Evolutionary conservation across 345 rosid species (phyloP), one percentile per base, ranked within the genome.

Genomic region (Eucalyptus cloeziana): DNA sequence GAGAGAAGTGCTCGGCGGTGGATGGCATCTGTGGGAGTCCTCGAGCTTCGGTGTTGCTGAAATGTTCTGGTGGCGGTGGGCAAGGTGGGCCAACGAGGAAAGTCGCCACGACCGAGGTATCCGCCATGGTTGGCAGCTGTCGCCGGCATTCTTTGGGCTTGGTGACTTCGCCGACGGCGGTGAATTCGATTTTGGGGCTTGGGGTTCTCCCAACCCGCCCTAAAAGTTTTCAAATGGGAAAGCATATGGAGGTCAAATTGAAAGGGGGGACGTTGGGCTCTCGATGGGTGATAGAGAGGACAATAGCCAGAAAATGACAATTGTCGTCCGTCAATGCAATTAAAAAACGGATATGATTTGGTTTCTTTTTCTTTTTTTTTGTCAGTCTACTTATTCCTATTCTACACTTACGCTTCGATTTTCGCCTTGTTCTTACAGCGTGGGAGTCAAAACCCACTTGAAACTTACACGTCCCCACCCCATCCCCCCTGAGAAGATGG

Each of bases 211-310:
- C 96, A 95, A 8, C 95, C 97, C 95, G 86, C 79, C 44, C 83
- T 19, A 49, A 86, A 14, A 69, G 21, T 31, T 31, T 31, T 69
- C 16, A 54, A 81, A 69, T 44, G 58, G 40, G 47, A 43, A 87
- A 54, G 80, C 85, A 49, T 8, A 16, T 24, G 5, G 99, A 96
- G 93, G 96, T 95, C 94, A 96, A 69, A 8, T 16, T 2, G 79
- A 31, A 31, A 15, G 79, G 79, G 16, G 11, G 79, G 79, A 67
- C 31, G 43, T 7, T 67, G 24, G 1, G 79, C 12, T 31, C 90
- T 96, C 98, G 95, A 94, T 94, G 88, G 97, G 98, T 92, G 99
- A 96, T 37, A 92, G 97, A 88, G 97, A 96, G 94, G 95, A 97
- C 44, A 96, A 94, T 52, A 96, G 96, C 98, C 98, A 96, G 91